Evolutionary conservation across 163 green algal species (phyloP).

Genomic region (Coccomyxa subellipsoidea): DNA sequence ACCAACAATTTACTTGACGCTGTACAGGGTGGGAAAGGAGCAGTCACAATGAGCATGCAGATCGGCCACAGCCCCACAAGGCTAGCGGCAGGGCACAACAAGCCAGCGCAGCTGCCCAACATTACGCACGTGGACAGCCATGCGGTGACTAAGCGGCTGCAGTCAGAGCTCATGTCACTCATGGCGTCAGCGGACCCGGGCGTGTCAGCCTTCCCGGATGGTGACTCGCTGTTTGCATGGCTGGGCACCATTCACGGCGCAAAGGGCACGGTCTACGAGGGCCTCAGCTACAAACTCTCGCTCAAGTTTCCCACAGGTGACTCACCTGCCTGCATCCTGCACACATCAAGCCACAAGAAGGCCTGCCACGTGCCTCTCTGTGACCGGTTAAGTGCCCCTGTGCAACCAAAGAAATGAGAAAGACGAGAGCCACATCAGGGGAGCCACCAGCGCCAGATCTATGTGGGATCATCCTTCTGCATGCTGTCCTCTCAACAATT

Average conservation of each 20-base stretch:
- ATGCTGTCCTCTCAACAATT: too few relatives aligned
- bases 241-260: slow-evolving; percentile 70
- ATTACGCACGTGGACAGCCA: slow-evolving; percentile 20
- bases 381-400: too few relatives aligned
- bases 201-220: slow-evolving; percentile 75
- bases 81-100: neutral
- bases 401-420: too few relatives aligned
- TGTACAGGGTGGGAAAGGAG: neutral
- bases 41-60: neutral
- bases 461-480: too few relatives aligned
- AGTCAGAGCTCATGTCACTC: slow-evolving; percentile 63
- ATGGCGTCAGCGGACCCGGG: slow-evolving; percentile 54
- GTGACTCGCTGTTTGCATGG: slow-evolving; percentile 80
- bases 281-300: slow-evolving; percentile 67
- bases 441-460: too few relatives aligned
- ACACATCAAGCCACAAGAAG: neutral
- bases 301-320: slow-evolving; percentile 51
- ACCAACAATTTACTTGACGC: neutral
- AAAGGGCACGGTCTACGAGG: slow-evolving; percentile 67
- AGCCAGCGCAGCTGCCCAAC: neutral
- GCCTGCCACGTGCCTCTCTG: too few relatives aligned
- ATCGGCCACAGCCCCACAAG: neutral
- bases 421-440: too few relatives aligned
- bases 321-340: neutral
- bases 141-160: slow-evolving; percentile 57